These are phyloP conservation scores for Canariomyces notabilis DNA, from an alignment of 2,329 filamentous ascomycete species.

Conservation along the genomic window DNA sequence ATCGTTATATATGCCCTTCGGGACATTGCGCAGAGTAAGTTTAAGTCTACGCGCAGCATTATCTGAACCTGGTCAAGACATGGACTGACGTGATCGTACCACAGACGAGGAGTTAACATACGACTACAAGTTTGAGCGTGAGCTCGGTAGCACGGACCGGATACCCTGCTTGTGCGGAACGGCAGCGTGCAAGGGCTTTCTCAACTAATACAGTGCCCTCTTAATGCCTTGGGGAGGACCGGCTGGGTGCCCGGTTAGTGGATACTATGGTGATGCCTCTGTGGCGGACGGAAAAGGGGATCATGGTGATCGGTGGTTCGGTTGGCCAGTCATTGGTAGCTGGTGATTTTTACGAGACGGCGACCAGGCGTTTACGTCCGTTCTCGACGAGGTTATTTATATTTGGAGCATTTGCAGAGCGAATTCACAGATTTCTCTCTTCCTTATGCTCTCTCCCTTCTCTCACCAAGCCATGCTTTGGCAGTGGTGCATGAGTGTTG, in stretches of 20 bases:
- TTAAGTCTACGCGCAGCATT: no score
- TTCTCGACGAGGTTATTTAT: no score
- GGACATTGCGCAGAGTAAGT: conserved; percentile 90
- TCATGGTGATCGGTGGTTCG: no score
- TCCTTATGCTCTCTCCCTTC: no score
- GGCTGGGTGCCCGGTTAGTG: neutral
- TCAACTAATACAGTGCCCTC: conserved; percentile 62
- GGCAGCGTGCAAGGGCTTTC: conserved; percentile 94
- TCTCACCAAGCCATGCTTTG: no score
- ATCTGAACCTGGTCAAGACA: no score
- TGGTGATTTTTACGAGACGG: no score
- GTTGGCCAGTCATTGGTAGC: no score
- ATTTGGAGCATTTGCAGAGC: conserved; percentile 1
- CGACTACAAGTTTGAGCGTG: conserved; percentile 99
- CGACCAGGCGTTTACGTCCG: no score
- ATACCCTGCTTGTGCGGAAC: conserved; percentile 97
- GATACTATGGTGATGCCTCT: no score
- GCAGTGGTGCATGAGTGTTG: neutral
- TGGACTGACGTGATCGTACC: conserved; percentile 17
- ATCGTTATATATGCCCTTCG: conserved; percentile 98
- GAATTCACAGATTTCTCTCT: conserved; percentile 3
- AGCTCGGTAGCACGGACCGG: conserved; percentile 88
- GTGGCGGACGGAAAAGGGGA: no score
- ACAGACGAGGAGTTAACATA: conserved; percentile 98
- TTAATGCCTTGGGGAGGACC: conserved; percentile 5